Base-by-base conservation (phyloP, 306 rosid species). In the Astragalus glycyphyllos region DNA sequence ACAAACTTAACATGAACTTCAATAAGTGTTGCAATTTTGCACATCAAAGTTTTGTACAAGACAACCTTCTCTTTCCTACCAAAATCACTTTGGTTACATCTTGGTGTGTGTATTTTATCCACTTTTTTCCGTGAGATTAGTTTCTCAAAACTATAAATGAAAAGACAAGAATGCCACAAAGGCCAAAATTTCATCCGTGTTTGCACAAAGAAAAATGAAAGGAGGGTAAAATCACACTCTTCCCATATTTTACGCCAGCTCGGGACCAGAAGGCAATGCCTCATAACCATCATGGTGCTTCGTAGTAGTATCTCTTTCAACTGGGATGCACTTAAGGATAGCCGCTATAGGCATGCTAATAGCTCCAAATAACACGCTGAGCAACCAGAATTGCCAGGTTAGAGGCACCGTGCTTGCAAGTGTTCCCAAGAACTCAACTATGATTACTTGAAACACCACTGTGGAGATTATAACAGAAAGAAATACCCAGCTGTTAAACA, bases 381-480 rank as follows among this genome's bases (percentile, higher is more conserved):
- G 85, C 50, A 84, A 47, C 98, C 98, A 92, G 14, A 88, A 20
- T 84, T 86, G 81, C 98, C 98, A 88, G 81, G 77, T 83, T 6
- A 92, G 83, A 35, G 97, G 97, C 31, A 90, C 98, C 2, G 98
- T 92, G 87, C 88, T 88, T 1, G 97, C 98, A 58, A 92, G 76
- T 26, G 85, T 40, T 6, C 98, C 98, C 73, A 92, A 74, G 72
- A 90, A 79, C 88, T 92, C 96, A 6, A 92, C 85, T 37, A 92
- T 86, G 59, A 90, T 59, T 23, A 60, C 74, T 81, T 92, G 98
- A 79, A 92, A 90, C 26, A 14, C 82, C 47, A 83, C 96, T 10
- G 98, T 92, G 76, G 76, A 17, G 46, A 81, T 69, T 65, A 92
- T 84, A 23, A 92, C 88, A 5, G 58, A 54, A 20, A 92, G 46